Evolutionary conservation across 352 stramenopile genomes (phyloP), one percentile per base, ranked within the genome.

Genomic region (Phytopythium litorale): DNA sequence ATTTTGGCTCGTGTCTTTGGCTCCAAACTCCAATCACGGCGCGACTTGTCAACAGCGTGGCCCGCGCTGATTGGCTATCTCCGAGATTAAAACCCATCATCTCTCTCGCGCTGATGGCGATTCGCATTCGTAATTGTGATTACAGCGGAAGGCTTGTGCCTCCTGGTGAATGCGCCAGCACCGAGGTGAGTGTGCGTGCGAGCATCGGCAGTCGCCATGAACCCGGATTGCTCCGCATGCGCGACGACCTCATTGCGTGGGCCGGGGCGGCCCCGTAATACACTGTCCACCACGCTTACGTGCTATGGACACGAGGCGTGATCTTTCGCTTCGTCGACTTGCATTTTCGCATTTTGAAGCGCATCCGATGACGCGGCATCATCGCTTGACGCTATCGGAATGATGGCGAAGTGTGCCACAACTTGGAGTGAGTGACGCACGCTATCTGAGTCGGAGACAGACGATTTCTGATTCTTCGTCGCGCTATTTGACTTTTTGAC

Each of bases 1-100:
- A 52, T 33, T n/a, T 49, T 19, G n/a, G 8, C 5, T 15, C 21
- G 19, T 52, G 33, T 52, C n/a, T 52, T 13, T 52, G 46, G 25
- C 21, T 13, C 19, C 30, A 50, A 50, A 50, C 43, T 50, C 12
- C 5, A 42, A 28, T 28, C 25, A 28, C 25, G 3, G 33, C 4
- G 13, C 40, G 40, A 21, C 40, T 15, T 21, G 40, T 46, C 40
- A 46, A 46, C 40, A 46, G 13, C 8, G 21, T 52, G 46, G 46
- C n/a, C 21, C n/a, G n/a, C 15, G n/a, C 48, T 35, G 48, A 54
- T 54, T 54, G 48, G 48, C 8, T 54, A 25, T 28, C 18, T 9
- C n/a, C 48, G 48, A 33, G 48, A 54, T 54, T 54, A 54, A 54
- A 37, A 37, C 25, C 37, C 37, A 42, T 42, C 37, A 42, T 11